Base-by-base conservation (phyloP, 1,139 yeast genomes). In the Debaryomyces singareniensis region DNA sequence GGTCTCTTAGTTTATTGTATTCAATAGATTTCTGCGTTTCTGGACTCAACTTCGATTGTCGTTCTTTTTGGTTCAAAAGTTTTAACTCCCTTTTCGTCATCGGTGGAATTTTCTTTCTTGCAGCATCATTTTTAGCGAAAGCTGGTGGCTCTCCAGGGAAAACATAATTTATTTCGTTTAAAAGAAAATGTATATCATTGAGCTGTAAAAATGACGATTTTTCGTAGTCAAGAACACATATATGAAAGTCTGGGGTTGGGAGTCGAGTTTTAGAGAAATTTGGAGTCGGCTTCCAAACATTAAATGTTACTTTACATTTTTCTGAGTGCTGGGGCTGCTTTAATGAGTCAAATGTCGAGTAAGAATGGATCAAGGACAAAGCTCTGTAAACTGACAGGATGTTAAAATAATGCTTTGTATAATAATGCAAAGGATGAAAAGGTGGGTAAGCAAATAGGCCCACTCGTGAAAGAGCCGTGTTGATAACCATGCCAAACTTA, bases 281-380 rank as follows among this genome's bases (percentile, higher is more conserved):
- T 0, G 80, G 72, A 2, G 69, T 62, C 0, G 97, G 97, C 51
- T 84, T 87, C 96, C 96, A 89, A 1, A 85, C 85, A 44, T 82
- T 69, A 44, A 68, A 87, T 1, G 67, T 55, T 2, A 70, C 47
- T 2, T 38, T 28, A 18, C 35, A 30, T 4, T 26, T 24, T 2
- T 28, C 15, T 26, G 29, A 28, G 16, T 32, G 31, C 4, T 28
- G 22, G 15, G 32, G 25, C 45, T 16, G 37, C 38, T 21, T 28
- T 15, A 46, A 30, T 14, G 47, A 38, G 12, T 48, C 53, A 18
- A 37, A 44, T 2, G 48, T 44, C 15, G 42, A 35, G 20, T 51
- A 37, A 29, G 51, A 42, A 3, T 63, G 60, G 4, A 68, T 49
- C 25, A 71, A 40, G 11, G 47, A 46, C 13, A 73, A 42, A 2